phyloP scores from a whole-genome alignment of 2,329 filamentous ascomycete genomes.

The Hyphodiscus sp. region DNA sequence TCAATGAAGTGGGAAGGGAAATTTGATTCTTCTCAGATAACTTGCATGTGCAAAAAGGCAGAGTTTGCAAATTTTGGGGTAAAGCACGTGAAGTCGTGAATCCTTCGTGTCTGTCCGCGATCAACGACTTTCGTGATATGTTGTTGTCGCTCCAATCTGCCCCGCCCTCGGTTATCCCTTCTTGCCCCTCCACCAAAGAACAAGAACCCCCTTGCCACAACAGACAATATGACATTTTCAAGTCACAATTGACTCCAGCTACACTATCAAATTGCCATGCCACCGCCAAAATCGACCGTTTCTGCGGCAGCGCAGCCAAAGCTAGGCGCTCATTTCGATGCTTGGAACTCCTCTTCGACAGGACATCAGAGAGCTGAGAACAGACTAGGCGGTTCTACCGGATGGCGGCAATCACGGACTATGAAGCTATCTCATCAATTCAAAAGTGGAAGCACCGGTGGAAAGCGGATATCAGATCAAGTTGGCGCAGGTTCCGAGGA shows the following conservation, averaged over 20 bases:
- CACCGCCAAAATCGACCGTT: constrained; percentile 17
- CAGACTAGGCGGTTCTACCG: constrained; percentile 50
- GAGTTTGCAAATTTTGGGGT: neutral
- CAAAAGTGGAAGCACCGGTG: constrained; percentile 47
- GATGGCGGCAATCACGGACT: constrained; percentile 66
- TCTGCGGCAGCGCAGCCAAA: constrained; percentile 31
- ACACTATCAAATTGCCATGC: constrained; percentile 11
- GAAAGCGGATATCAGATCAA: constrained; percentile 55
- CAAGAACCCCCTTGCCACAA: neutral
- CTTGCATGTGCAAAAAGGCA: neutral
- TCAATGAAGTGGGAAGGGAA: neutral
- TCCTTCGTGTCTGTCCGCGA: neutral
- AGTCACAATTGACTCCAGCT: constrained; percentile 1
- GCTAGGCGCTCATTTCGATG: constrained; percentile 48
- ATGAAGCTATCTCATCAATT: constrained; percentile 68
- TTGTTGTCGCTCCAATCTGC: neutral
- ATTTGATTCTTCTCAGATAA: neutral
- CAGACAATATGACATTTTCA: neutral
- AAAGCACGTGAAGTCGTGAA: constrained; percentile 2
- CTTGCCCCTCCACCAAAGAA: neutral
- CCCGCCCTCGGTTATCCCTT: neutral
- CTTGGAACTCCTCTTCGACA: constrained; percentile 67
- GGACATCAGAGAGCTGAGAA: constrained; percentile 76
- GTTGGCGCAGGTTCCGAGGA: constrained; percentile 58
- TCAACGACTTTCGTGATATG: neutral